Base-by-base conservation (phyloP, 768 basidiomycete genomes). In the Russula emetica region DNA sequence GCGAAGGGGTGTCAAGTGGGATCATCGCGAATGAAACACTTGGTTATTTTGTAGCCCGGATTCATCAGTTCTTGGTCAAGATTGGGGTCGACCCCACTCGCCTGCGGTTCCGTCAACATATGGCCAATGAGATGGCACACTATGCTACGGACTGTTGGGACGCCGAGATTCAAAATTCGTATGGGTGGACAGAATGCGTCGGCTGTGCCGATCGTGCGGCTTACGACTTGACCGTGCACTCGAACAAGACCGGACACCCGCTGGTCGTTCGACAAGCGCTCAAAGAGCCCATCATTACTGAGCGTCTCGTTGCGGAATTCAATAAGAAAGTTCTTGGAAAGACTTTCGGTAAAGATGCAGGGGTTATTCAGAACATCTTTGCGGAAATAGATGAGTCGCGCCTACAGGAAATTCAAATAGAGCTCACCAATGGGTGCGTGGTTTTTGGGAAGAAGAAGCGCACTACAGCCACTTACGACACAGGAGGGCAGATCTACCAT, bases 71-170 rank as follows among this genome's bases (percentile, higher is more conserved):
- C 83, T 80, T 98, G 56, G 70, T 86, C 69, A 90, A 90, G 76
- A 92, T 98, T 71, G 97, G 96, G 64, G 88, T 99, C 75, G 80
- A 95, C 78, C 86, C 88, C 16, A 66, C 72, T 53, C 84, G 94
- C 9, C 78, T 98, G 67, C 85, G 97, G 58, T 98, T 98, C 84
- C 82, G 97, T 38, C 97, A 99, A 72, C 97, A 99, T 74, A 98
- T 98, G 97, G 83, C 77, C 42, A 99, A 98, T 77, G 97, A 98
- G 80, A 98, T 98, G 96, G 97, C 97, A 1, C 97, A 98, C 75
- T 99, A 99, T 74, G 96, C 97, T 60, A 85, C 94, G 44, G 96
- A 98, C 77, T 99, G 97, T 76, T 99, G 97, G 97, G 97, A 99
- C 73, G 97, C 95, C 49, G 97, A 99, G 78, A 98, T 98, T 68